Conservation (phyloP, 2,329 filamentous ascomycete genomes). For the Paraconiothyrium brasiliense region DNA sequence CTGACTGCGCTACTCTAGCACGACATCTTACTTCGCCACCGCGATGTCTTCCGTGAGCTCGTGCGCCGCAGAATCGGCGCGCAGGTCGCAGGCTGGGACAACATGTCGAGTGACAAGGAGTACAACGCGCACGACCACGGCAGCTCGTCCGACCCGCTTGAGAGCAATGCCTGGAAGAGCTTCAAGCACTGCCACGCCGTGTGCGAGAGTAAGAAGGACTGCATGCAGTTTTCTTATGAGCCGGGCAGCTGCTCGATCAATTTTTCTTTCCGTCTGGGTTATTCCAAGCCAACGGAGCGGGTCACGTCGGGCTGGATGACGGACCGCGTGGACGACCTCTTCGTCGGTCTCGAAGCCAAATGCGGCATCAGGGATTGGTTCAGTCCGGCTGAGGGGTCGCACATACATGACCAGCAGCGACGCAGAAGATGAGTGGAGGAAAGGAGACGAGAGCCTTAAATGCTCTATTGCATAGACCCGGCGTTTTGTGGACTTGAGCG, state of each 20-base stretch:
- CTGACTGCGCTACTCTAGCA: slow-evolving; percentile 33
- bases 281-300: slow-evolving; percentile 38
- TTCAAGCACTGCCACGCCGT: slow-evolving; percentile 46
- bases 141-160: slow-evolving; percentile 29
- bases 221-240: slow-evolving; percentile 48
- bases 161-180: slow-evolving; percentile 47
- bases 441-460: slow-evolving; percentile 16
- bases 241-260: slow-evolving; percentile 44
- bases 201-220: slow-evolving; percentile 44
- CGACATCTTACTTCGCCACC: slow-evolving; percentile 46
- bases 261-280: slow-evolving; percentile 42
- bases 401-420: slow-evolving; percentile 18
- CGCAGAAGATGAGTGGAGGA: not conserved
- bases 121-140: slow-evolving; percentile 47
- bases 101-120: slow-evolving; percentile 47
- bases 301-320: slow-evolving; percentile 48
- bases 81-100: slow-evolving; percentile 44
- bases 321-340: slow-evolving; percentile 47
- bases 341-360: slow-evolving; percentile 40
- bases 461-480: slow-evolving; percentile 1
- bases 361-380: slow-evolving; percentile 49
- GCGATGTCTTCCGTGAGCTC: slow-evolving; percentile 48
- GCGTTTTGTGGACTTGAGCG: slow-evolving; percentile 14
- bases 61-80: slow-evolving; percentile 42
- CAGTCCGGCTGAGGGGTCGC: slow-evolving; percentile 29